Conservation (phyloP, 805 yeast genomes). For the Candida chilensis region DNA sequence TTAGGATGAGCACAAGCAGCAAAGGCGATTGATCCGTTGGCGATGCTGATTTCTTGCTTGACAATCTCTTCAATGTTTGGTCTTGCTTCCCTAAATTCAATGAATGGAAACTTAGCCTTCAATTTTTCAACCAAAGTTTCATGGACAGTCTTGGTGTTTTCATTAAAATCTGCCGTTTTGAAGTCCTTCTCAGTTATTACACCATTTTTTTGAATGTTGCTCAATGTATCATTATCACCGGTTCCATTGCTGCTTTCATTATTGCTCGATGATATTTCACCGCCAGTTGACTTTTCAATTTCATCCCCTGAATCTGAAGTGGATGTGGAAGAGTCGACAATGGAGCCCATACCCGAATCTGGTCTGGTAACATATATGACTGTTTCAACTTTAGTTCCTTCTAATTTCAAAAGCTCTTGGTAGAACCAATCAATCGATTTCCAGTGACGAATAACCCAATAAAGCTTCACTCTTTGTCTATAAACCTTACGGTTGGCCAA, state of each 20-base stretch:
- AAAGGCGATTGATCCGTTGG: constrained; percentile 32
- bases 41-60: constrained; percentile 21
- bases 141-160: too few species aligned
- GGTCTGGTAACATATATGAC: constrained; percentile 32
- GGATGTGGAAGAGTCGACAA: too few species aligned
- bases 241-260: constrained; percentile 2
- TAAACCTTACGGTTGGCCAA: constrained; percentile 11
- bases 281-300: constrained; percentile 7
- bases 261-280: background rate
- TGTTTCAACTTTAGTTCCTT: constrained; percentile 21
- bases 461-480: constrained; percentile 24
- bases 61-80: constrained; percentile 25
- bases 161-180: constrained; percentile 13
- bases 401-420: constrained; percentile 21
- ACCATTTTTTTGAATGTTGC: too few species aligned
- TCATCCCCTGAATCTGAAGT: constrained; percentile 4
- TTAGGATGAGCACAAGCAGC: constrained; percentile 40
- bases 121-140: too few species aligned
- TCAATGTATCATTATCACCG: constrained; percentile 5
- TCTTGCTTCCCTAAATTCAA: constrained; percentile 36
- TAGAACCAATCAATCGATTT: constrained; percentile 34
- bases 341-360: background rate
- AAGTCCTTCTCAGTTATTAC: too few species aligned
- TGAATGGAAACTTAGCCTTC: too few species aligned
- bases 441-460: constrained; percentile 57